A percentile compares a stretch with the other conserved stretches of the same genome.
Evolutionary conservation across 495 filamentous ascomycete genomes (phyloP).

Genomic region (Haplographium delicatum): DNA sequence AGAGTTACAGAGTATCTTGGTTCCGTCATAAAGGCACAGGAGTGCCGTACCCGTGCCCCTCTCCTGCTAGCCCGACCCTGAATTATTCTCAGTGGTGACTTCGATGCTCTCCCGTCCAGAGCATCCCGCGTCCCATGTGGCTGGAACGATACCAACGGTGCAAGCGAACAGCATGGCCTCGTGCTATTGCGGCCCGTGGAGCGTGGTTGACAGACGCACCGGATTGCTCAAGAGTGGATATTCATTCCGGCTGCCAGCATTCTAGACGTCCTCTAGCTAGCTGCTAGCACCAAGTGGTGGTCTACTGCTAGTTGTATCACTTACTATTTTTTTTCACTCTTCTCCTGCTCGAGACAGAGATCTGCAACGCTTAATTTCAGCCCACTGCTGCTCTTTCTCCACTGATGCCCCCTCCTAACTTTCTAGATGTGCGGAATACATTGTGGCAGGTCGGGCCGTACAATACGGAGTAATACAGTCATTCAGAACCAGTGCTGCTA

Average conservation of each 20-base stretch:
- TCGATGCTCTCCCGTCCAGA: slow-evolving; percentile 2
- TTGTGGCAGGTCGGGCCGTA: no score
- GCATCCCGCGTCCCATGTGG: slow-evolving; percentile 15
- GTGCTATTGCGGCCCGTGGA: slow-evolving; percentile 13
- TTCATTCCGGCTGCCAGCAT: slow-evolving; percentile 16
- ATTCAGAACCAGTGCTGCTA: no score
- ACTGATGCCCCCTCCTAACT: neutral
- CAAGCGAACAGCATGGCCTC: neutral
- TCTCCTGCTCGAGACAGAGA: slow-evolving; percentile 1
- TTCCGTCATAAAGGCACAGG: neutral
- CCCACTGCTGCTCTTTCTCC: slow-evolving; percentile 8
- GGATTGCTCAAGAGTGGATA: slow-evolving; percentile 6
- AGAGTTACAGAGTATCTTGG: no score
- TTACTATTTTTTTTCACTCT: no score
- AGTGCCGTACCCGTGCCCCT: neutral
- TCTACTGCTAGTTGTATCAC: no score
- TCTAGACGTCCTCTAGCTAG: slow-evolving; percentile 13
- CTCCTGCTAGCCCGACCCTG: neutral
- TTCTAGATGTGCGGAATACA: no score
- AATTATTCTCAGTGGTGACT: neutral
- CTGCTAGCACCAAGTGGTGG: neutral
- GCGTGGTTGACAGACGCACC: slow-evolving; percentile 21
- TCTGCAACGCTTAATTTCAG: slow-evolving; percentile 15
- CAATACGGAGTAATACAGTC: no score
- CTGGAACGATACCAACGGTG: slow-evolving; percentile 21